Percentiles rank a stretch among this genome's conserved stretches.
phyloP scores from a whole-genome alignment of 345 rosid species.

The Aethionema arabicum region DNA sequence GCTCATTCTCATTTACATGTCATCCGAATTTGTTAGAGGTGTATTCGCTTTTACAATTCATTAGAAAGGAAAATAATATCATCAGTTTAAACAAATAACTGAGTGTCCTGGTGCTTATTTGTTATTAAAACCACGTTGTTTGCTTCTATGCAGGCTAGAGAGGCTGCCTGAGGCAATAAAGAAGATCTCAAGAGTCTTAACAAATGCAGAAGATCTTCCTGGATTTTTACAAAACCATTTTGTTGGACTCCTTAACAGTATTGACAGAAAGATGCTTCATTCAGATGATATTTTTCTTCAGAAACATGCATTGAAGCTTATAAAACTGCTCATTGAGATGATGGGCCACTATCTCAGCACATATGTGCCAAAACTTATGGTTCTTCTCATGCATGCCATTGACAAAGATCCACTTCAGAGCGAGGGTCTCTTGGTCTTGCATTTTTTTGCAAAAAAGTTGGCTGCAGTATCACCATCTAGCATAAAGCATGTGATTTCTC shows the following conservation, averaged over 20 bases:
- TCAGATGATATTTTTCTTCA: conserved; percentile 67
- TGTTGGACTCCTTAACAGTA: conserved; percentile 93
- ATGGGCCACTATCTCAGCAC: conserved; percentile 89
- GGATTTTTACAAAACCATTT: conserved; percentile 89
- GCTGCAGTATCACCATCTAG: conserved; percentile 78
- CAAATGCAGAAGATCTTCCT: conserved; percentile 77
- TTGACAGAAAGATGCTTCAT: conserved; percentile 90
- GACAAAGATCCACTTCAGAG: conserved; percentile 78
- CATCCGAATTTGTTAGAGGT: conserved; percentile 14
- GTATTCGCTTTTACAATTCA: neutral
- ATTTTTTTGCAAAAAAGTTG: conserved; percentile 70
- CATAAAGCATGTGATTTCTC: conserved; percentile 83
- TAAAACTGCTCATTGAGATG: conserved; percentile 83
- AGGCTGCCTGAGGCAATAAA: conserved; percentile 76
- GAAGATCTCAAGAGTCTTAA: conserved; percentile 75
- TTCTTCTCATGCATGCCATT: conserved; percentile 93
- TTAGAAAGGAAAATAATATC: conserved; percentile 14
- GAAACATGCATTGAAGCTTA: conserved; percentile 87
- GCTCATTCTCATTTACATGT: conserved; percentile 16
- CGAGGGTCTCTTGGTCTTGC: conserved; percentile 87
- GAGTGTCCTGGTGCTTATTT: conserved; percentile 20
- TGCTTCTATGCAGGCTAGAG: conserved; percentile 58
- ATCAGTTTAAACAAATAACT: conserved; percentile 15
- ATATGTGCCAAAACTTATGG: conserved; percentile 88
- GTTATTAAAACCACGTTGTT: conserved; percentile 9